Base-by-base conservation (phyloP, 495 filamentous ascomycete species). In the Viridothelium virens region DNA sequence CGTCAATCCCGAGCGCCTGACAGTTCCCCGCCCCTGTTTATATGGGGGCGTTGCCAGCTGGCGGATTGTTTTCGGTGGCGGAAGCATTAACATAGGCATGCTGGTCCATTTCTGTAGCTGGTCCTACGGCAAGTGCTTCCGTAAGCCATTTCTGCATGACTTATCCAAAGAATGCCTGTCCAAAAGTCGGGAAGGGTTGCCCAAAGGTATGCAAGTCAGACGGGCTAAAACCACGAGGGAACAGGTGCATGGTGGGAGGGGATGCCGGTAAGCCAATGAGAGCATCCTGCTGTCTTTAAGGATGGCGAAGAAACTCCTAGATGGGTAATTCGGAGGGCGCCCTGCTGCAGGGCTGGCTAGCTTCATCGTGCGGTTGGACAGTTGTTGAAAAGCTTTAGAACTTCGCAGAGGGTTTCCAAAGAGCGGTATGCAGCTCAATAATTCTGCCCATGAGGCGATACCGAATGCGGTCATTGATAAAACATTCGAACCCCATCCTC, bases 391-490 rank as follows among this genome's bases (percentile, higher is more conserved):
- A 34, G 9, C 5, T 36, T 36, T 7, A 14, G 31, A 34, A 34
- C 53, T 59, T 59, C 11, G 6, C 7, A 33, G 5, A 2, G 14
- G 53, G 31, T 59, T 3, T 33, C 53, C 31, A 59, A 59, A 59
- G 53, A 59, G 53, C 53, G 53, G 53, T 59, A 59, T 59, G 53
- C 53, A 59, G 25, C 5, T 36, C 36, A 7, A 18, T 10, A 59
- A 5, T 36, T 34, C 53, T 59, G 53, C 53, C 53, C 36, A 18
- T 10, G 10, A 3, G 31, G 7, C 53, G 18, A 59, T 59, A 36
- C 53, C 53, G 25, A 59, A 59, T 34, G 14, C 53, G 53, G 53
- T 59, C 31, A 59, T 59, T 59, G 53, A 59, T 59, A 59, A 59
- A 34, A 9, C 36, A 18, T 34, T 9, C 7, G 11, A 18, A 59